Evolutionary conservation across 2,329 filamentous ascomycete species (phyloP).

Genomic region (Chaetomiaceae sp.): DNA sequence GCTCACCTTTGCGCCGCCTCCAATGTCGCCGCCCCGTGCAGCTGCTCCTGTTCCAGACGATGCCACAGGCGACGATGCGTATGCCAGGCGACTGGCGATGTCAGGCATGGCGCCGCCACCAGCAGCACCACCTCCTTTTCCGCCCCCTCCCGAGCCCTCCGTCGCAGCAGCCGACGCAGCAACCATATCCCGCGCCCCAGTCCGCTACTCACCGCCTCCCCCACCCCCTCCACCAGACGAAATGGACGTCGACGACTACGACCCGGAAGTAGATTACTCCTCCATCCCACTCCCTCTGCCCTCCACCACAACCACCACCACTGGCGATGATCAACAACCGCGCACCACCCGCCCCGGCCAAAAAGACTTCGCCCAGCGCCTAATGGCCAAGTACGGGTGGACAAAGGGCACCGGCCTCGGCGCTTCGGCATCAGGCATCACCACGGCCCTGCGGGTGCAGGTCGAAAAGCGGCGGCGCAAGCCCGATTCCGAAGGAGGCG

Average conservation of each 20-base stretch:
- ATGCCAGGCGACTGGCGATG: slow-evolving; percentile 57
- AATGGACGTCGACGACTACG: slow-evolving; percentile 33
- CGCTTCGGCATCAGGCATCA: slow-evolving; percentile 74
- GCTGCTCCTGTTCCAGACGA: slow-evolving; percentile 47
- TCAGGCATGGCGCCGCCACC: slow-evolving; percentile 40
- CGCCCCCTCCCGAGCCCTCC: slow-evolving; percentile 33
- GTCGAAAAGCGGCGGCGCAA: slow-evolving; percentile 82
- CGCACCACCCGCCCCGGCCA: slow-evolving; percentile 71
- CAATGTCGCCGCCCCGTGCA: slow-evolving; percentile 42
- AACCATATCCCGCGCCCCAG: slow-evolving; percentile 31
- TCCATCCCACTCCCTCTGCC: slow-evolving; percentile 42
- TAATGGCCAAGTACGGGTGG: slow-evolving; percentile 95
- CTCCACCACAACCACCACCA: slow-evolving; percentile 27
- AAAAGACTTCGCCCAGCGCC: slow-evolving; percentile 76
- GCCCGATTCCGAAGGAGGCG: slow-evolving; percentile 72
- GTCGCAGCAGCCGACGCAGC: slow-evolving; percentile 28
- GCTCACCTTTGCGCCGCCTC: slow-evolving; percentile 55
- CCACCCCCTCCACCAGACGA: slow-evolving; percentile 37
- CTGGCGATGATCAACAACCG: slow-evolving; percentile 23
- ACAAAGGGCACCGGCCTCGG: slow-evolving; percentile 83
- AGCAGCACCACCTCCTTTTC: slow-evolving; percentile 32
- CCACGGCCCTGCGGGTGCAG: slow-evolving; percentile 76
- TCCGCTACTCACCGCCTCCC: slow-evolving; percentile 35
- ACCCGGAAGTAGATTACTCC: slow-evolving; percentile 28
- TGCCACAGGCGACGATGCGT: slow-evolving; percentile 65